Evolutionary conservation across 805 yeast species (phyloP), one percentile per base, ranked within the genome.

Genomic region (Hanseniaspora hatyaiensis): DNA sequence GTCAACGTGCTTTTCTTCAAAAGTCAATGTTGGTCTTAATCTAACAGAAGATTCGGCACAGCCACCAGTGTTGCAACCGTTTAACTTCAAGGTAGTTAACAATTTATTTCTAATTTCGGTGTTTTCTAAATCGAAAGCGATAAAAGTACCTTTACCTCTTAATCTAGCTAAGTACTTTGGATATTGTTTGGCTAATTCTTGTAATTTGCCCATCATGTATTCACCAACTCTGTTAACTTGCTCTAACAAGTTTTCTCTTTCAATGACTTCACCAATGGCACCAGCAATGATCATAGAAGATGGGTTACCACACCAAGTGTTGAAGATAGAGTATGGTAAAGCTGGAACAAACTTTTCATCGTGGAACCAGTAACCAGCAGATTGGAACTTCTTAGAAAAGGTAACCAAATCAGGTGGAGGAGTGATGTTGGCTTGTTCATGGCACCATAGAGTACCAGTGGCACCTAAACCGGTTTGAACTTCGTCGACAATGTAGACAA

Each of bases 291-390:
- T 65, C 60, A 80, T 79, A 65, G 75, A 75, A 13, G 82, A 73
- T 52, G 84, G 82, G 60, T 79, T 84, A 55, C 84, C 85, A 62
- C 83, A 78, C 85, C 85, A 79, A 51, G 85, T 79, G 70, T 79
- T 79, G 67, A 79, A 79, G 59, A 78, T 84, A 65, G 84, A 71
- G 65, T 74, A 79, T 22, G 83, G 73, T 55, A 69, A 69, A 53
- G 70, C 71, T 41, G 83, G 82, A 52, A 74, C 72, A 57, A 78
- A 70, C 15, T 68, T 68, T 12, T 73, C 72, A 62, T 78, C 77
- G 52, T 70, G 70, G 69, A 74, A 79, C 65, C 70, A 79, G 65
- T 76, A 79, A 36, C 85, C 85, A 3, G 84, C 84, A 44, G 80
- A 74, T 63, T 79, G 85, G 69, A 78, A 76, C 60, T 79, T 79